Evolutionary conservation across 768 basidiomycete genomes (phyloP).

Genomic region (Tulasnella sp.): DNA sequence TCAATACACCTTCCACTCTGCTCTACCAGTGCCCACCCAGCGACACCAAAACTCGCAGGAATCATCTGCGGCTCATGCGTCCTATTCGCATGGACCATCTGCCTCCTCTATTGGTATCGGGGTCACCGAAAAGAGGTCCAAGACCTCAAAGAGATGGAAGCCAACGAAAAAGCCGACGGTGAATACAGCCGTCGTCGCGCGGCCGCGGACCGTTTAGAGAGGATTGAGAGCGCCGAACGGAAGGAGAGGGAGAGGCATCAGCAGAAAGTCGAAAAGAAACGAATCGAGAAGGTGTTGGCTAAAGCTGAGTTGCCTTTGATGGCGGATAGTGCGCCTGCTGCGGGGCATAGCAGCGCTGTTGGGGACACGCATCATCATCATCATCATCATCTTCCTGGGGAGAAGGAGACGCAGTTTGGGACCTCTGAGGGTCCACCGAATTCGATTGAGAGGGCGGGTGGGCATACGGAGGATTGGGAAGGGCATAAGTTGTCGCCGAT

Average conservation of each 20-base stretch:
- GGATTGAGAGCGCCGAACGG: not conserved
- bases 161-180: not conserved
- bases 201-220: not conserved
- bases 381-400: not conserved
- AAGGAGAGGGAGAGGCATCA: not conserved
- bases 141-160: constrained; percentile 4
- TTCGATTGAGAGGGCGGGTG: not conserved
- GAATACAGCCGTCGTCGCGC: not conserved
- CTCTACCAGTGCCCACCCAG: not conserved
- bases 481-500: not conserved
- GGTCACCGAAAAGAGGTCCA: not conserved
- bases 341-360: not conserved
- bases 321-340: not conserved
- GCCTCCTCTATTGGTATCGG: constrained; percentile 14
- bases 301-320: not conserved
- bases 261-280: not conserved
- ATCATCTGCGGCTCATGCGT: constrained; percentile 9
- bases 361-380: not conserved
- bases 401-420: not conserved
- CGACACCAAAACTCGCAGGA: constrained; percentile 12
- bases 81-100: constrained; percentile 7
- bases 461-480: not conserved
- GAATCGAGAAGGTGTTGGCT: not conserved
- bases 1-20: not conserved
- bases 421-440: not conserved